phyloP scores from a whole-genome alignment of 331 rosid species.

The Prunus yedoensis region DNA sequence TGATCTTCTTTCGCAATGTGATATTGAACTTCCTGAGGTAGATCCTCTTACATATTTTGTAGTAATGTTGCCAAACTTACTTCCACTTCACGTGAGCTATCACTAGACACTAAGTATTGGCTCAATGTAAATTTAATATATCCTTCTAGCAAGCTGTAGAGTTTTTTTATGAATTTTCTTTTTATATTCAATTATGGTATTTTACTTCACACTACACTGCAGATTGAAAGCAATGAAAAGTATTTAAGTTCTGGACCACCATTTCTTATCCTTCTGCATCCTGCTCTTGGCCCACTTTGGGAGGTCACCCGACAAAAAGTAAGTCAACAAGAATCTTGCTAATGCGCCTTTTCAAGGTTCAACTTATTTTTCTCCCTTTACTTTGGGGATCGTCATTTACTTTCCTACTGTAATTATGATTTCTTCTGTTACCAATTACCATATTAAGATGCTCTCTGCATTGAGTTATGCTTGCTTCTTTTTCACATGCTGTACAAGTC shows the following conservation, averaged over 20 bases:
- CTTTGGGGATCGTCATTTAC: not conserved
- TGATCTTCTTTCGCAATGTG: constrained; percentile 80
- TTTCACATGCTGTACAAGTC: not conserved
- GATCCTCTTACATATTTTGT: constrained; percentile 15
- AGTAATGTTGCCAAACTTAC: constrained; percentile 13
- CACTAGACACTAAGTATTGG: constrained; percentile 1
- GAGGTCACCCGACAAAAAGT: constrained; percentile 90
- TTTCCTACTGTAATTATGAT: not conserved
- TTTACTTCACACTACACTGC: constrained; percentile 34
- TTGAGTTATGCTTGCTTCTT: not conserved
- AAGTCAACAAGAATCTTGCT: constrained; percentile 16
- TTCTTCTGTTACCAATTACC: not conserved
- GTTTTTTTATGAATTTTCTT: constrained; percentile 12
- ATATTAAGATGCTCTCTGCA: constrained; percentile 4
- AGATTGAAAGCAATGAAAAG: constrained; percentile 76
- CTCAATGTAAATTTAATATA: not conserved
- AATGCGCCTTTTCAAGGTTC: constrained; percentile 11
- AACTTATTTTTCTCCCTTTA: not conserved
- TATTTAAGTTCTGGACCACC: constrained; percentile 85
- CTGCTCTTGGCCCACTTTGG: constrained; percentile 99
- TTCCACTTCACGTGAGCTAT: constrained; percentile 21
- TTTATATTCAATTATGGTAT: constrained; percentile 20
- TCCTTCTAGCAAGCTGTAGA: constrained; percentile 10
- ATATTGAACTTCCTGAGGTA: constrained; percentile 85
- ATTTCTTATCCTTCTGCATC: constrained; percentile 88